These are phyloP conservation scores for Cyclostephanos invisitatus DNA, from an alignment of 108 stramenopile genomes.

Conservation along the genomic window DNA sequence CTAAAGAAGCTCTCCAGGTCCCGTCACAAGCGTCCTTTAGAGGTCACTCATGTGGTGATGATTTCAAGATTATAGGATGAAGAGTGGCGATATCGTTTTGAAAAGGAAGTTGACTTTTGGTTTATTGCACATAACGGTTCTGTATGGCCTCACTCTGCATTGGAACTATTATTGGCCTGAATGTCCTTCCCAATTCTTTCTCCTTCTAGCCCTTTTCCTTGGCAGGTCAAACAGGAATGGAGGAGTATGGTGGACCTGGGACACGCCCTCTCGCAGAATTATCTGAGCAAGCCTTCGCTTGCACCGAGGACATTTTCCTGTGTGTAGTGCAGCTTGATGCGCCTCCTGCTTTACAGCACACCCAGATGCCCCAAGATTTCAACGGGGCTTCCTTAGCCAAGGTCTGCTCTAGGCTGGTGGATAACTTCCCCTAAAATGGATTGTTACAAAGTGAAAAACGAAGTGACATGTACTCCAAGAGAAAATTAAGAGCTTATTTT, in stretches of 20 bases:
- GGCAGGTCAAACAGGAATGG: conserved; percentile 7
- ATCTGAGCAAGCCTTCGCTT: neutral
- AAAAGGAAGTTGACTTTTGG: conserved; percentile 19
- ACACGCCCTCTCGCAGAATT: conserved; percentile 13
- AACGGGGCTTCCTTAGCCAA: conserved; percentile 8
- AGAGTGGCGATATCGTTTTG: conserved; percentile 13
- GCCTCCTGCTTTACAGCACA: neutral
- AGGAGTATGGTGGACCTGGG: conserved; percentile 31
- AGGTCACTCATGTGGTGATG: neutral
- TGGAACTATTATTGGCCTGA: neutral
- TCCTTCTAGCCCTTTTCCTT: neutral
- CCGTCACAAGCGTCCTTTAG: neutral
- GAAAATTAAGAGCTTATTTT: no score
- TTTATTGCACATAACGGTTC: neutral
- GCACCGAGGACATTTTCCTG: conserved; percentile 16
- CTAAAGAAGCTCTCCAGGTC: neutral
- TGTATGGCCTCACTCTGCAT: conserved; percentile 7
- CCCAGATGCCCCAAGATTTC: neutral
- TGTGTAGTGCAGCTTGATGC: conserved; percentile 11
- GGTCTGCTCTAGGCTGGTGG: no score
- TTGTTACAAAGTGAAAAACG: no score
- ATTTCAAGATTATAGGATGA: conserved; percentile 9
- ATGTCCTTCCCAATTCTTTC: conserved; percentile 1
- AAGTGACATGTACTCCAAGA: no score
- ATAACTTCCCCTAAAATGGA: no score